Evolutionary conservation across 2,329 filamentous ascomycete species (phyloP), one percentile per base, ranked within the genome.

Genomic region (Fusarium scirpi): DNA sequence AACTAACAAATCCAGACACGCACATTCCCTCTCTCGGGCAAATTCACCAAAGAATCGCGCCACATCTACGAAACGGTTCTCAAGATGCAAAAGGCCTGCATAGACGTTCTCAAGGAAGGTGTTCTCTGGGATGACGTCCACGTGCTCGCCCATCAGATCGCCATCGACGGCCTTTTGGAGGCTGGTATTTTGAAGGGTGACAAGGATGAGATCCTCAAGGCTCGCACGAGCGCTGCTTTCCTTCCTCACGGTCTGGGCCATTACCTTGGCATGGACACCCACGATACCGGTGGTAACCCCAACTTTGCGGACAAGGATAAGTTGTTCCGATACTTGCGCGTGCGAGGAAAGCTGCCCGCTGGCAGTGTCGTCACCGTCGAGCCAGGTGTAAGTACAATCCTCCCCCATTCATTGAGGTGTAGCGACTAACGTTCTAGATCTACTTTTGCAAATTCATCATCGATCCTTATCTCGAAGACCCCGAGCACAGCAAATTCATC

Each of bases 391-490:
- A 81, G 89, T 84, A 12, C 27, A 29, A 29, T 12, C 27, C 27
- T 12, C 27, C 27, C 27, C 27, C 10, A 29, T 29, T 29, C 9
- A 12, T 29, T 11, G 5, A 29, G 11, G 27, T 29, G 27, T 27
- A 27, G 25, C 25, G 25, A 27, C 25, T 27, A 27, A 27, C 25
- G 10, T 27, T 10, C 25, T 65, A 90, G 88, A 90, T 95, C 68
- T 98, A 98, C 82, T 98, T 98, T 80, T 97, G 93, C 81, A 87
- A 89, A 22, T 97, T 94, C 78, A 97, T 97, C 70, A 92, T 98
- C 66, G 88, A 91, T 46, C 92, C 94, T 0, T 96, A 92, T 77
- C 84, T 97, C 15, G 85, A 89, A 49, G 89, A 94, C 70, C 89
- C 91, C 0, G 86, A 88, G 49, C 89, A 94, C 76, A 86, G 87